Evolutionary conservation across 495 filamentous ascomycete species (phyloP).

Genomic region (Cudoniella acicularis): DNA sequence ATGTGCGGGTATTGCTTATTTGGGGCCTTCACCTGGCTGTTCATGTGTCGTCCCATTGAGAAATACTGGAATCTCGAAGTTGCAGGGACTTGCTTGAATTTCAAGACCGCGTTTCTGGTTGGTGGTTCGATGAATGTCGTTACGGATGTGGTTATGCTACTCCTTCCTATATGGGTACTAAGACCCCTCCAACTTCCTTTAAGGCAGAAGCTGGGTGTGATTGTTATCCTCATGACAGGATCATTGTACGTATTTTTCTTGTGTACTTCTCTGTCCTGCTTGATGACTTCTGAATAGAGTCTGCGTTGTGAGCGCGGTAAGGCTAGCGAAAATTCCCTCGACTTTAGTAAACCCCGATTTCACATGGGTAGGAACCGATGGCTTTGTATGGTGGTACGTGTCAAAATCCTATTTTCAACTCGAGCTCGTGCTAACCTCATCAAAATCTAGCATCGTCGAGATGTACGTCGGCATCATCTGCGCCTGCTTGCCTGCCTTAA

Average conservation of each 20-base stretch:
- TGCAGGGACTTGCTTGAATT: constrained; percentile 22
- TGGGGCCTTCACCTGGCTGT: constrained; percentile 22
- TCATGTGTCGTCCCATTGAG: constrained; percentile 25
- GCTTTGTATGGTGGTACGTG: constrained; percentile 29
- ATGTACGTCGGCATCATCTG: constrained; percentile 84
- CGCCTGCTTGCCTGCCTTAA: constrained; percentile 80
- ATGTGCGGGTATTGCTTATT: constrained; percentile 23
- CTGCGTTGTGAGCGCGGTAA: constrained; percentile 20
- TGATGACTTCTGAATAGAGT: constrained; percentile 3
- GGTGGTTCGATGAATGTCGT: constrained; percentile 20
- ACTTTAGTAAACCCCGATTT: constrained; percentile 16
- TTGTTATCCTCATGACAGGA: constrained; percentile 28
- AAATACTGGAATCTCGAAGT: constrained; percentile 24
- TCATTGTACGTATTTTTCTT: constrained; percentile 24
- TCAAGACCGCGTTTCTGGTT: constrained; percentile 13
- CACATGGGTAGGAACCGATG: constrained; percentile 23
- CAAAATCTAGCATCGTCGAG: constrained; percentile 43
- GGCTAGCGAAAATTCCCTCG: constrained; percentile 14
- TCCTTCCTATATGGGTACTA: constrained; percentile 66
- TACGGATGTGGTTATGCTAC: constrained; percentile 10
- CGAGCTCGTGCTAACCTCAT: neutral
- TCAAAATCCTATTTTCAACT: too few species aligned
- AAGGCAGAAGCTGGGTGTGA: constrained; percentile 49
- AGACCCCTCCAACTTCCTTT: constrained; percentile 73
- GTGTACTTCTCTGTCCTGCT: neutral